Evolutionary conservation across 306 rosid species (phyloP), one percentile per base, ranked within the genome.

Genomic region (Lathyrus aphaca): DNA sequence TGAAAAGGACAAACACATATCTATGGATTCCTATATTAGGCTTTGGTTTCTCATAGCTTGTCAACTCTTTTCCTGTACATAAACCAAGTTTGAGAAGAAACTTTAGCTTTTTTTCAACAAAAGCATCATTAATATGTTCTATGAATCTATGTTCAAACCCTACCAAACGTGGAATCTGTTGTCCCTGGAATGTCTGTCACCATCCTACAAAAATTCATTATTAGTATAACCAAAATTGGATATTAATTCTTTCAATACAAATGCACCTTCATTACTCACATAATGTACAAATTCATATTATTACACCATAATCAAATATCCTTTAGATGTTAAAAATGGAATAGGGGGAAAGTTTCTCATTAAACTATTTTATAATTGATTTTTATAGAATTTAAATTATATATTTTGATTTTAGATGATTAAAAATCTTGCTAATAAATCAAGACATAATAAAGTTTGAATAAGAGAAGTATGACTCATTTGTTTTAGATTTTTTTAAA

Each of bases 171-270:
- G 77, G 86, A 91, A 68, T 90, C 96, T 61, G 98, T 93, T 16
- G 98, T 88, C 45, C 98, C 98, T 27, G 98, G 98, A 69, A 93
- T 93, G 80, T 93, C 98, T 23, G 97, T 84, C 80, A 93, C 97
- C 21, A 88, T 69, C 98, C 98, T 93, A 87, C 44, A 78, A 63
- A 63, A 53, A n/a, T 53, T 27, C 49, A 60, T n/a, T 19, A 10
- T 38, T n/a, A 10, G 39, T 42, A 68, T 3, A 69, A 42, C 51
- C 71, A 64, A 16, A 48, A 46, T 40, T 40, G 19, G 7, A 63
- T 51, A 6, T 15, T 42, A 11, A n/a, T 38, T 11, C 16, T 61
- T 19, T 14, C 35, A 14, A 8, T 38, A 14, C 2, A 6, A 6
- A 12, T 40, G 10, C 1, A 39, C 4, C 1, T 16, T 35, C 39